These are phyloP conservation scores for Neltuma alba DNA, from an alignment of 306 rosid species.

Conservation along the genomic window DNA sequence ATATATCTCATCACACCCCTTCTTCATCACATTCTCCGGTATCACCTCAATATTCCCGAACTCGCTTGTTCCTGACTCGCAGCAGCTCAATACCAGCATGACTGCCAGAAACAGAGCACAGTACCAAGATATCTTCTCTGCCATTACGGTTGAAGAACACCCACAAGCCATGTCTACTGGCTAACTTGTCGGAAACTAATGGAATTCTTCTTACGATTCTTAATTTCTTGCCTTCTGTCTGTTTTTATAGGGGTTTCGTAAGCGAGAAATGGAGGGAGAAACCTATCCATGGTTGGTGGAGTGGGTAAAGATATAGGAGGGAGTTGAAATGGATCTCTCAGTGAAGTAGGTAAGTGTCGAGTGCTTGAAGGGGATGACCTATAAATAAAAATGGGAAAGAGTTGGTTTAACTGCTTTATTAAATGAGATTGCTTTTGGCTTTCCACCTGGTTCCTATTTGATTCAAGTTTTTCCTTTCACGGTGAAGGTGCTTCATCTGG, in stretches of 20 bases:
- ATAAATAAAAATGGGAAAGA: slow-evolving; percentile 22
- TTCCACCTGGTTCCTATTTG: slow-evolving; percentile 22
- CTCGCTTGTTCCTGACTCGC: slow-evolving; percentile 48
- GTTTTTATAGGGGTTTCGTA: neutral
- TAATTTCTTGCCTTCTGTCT: neutral
- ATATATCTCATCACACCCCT: slow-evolving; percentile 77
- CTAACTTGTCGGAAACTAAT: neutral
- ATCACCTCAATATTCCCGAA: slow-evolving; percentile 19
- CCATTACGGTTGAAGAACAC: slow-evolving; percentile 32
- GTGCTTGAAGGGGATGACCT: slow-evolving; percentile 2
- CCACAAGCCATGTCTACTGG: slow-evolving; percentile 17
- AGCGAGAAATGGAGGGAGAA: slow-evolving; percentile 1
- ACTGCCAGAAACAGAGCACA: slow-evolving; percentile 22
- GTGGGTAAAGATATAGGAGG: slow-evolving; percentile 33
- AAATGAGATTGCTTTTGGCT: neutral
- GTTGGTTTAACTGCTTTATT: slow-evolving; percentile 38
- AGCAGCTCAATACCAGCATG: slow-evolving; percentile 37
- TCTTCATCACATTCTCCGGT: slow-evolving; percentile 30
- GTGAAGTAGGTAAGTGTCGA: slow-evolving; percentile 34
- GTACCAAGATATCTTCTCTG: slow-evolving; percentile 30
- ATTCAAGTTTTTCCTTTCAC: neutral
- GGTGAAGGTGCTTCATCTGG: neutral
- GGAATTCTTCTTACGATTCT: neutral
- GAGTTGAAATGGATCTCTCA: slow-evolving; percentile 38
- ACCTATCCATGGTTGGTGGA: slow-evolving; percentile 38